Percentiles rank a stretch among this genome's conserved stretches.
These are phyloP conservation scores for Herpomyces periplanetae DNA, from an alignment of 2,329 filamentous ascomycete species.

Conservation along the genomic window DNA sequence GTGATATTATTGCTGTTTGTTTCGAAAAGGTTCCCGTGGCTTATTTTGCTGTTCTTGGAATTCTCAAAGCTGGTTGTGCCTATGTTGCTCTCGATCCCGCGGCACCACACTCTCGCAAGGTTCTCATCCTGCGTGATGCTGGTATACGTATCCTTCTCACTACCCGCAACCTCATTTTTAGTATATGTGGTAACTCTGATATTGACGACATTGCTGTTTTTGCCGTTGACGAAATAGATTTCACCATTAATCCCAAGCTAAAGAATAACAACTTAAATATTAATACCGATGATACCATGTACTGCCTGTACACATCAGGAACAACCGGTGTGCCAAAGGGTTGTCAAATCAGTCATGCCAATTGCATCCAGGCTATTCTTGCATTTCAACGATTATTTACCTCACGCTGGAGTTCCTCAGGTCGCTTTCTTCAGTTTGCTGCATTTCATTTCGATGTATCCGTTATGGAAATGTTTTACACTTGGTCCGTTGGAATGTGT, in stretches of 20 bases:
- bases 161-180: constrained; percentile 11
- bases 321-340: constrained; percentile 60
- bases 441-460: constrained; percentile 84
- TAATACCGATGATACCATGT: constrained; percentile 12
- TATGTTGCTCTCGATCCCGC: constrained; percentile 43
- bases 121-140: constrained; percentile 40
- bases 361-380: constrained; percentile 56
- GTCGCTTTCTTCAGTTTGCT: constrained; percentile 66
- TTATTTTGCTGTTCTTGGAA: constrained; percentile 39
- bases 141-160: constrained; percentile 20
- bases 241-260: too few relatives aligned
- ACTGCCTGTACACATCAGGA: constrained; percentile 55
- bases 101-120: constrained; percentile 28
- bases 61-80: constrained; percentile 40
- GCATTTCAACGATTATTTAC: constrained; percentile 42
- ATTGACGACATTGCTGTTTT: too few relatives aligned
- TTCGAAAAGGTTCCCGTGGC: constrained; percentile 59
- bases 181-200: too few relatives aligned
- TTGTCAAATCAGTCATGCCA: constrained; percentile 56
- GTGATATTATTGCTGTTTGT: constrained; percentile 28
- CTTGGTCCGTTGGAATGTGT: constrained; percentile 58
- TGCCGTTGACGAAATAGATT: too few relatives aligned
- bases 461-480: constrained; percentile 77
- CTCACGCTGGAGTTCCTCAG: constrained; percentile 27
- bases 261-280: constrained; percentile 7